Base-by-base conservation (phyloP, 108 stramenopile species). In the Nitzschia sp. region DNA sequence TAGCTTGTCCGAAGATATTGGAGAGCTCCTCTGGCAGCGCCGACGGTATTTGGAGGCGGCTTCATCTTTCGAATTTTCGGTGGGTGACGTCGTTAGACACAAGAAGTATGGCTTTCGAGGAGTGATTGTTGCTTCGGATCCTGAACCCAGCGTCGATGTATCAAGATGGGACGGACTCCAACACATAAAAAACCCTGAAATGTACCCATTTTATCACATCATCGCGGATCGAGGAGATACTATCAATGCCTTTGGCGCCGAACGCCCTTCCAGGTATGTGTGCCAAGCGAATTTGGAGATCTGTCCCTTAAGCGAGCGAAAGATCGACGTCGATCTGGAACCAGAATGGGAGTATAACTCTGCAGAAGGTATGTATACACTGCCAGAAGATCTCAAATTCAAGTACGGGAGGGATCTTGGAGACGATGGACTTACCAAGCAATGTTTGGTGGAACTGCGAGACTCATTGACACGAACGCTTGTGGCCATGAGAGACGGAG, bases 131-230 rank as follows among this genome's bases (percentile, higher is more conserved):
- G 86, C 83, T 22, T 89, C 86, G 81, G 86, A 93, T 67, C 76
- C 79, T 13, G 63, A 60, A 41, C 89, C 92, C 25, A 52, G 44
- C 4, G 64, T 83, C 28, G 88, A 93, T 71, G 86, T 94, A 25
- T 68, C 85, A 1, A 48, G 69, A 2, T 94, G 92, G 92, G 89
- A 93, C 61, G 92, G 89, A n/a, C 62, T 90, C 27, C 72, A 70
- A 64, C 68, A 80, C 47, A 71, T 93, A 27, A 55, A 77, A 3
- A 78, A 89, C 79, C 84, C 89, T 3, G 68, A 82, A 28, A 63
- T 84, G 28, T 72, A 84, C 53, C 92, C 92, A 13, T 91, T 91
- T 62, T 94, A 91, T 73, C 88, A 88, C 36, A 65, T 94, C 34
- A 63, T 81, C 58, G 84, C 89, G 19, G 88, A 94, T 75, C 66